Conservation (phyloP, 2,329 filamentous ascomycete species). For the Clonostachys byssicola region DNA sequence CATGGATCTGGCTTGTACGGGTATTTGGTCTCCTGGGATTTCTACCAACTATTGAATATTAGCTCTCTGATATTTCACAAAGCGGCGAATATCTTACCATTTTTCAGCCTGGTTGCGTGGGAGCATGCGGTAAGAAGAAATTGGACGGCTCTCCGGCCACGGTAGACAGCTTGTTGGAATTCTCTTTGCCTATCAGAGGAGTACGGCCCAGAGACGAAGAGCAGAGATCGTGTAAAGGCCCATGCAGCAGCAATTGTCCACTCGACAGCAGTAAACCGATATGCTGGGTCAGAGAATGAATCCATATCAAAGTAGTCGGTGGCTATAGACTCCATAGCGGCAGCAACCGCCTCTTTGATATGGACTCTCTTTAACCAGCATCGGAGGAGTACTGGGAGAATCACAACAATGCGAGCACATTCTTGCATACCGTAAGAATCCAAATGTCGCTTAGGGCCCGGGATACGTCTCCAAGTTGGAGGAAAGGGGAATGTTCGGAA, state of each 20-base stretch:
- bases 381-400: neutral
- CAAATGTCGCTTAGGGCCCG: neutral
- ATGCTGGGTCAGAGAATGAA: neutral
- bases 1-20: neutral
- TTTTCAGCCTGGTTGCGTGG: neutral
- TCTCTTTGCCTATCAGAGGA: neutral
- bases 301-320: neutral
- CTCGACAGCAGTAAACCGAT: neutral
- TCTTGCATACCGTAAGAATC: conserved; percentile 1
- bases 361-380: neutral
- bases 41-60: neutral
- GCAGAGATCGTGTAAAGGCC: too few species aligned
- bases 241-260: neutral
- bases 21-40: neutral
- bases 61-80: neutral
- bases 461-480: neutral
- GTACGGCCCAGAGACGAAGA: too few species aligned
- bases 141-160: neutral
- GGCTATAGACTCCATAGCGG: neutral
- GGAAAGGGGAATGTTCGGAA: neutral
- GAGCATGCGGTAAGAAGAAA: neutral
- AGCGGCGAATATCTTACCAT: neutral
- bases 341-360: neutral
- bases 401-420: neutral
- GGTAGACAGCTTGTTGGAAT: neutral